Percentiles rank a stretch among this genome's conserved stretches.
phyloP scores from a whole-genome alignment of 257 asterid genomes.

The Craterostigma plantagineum region DNA sequence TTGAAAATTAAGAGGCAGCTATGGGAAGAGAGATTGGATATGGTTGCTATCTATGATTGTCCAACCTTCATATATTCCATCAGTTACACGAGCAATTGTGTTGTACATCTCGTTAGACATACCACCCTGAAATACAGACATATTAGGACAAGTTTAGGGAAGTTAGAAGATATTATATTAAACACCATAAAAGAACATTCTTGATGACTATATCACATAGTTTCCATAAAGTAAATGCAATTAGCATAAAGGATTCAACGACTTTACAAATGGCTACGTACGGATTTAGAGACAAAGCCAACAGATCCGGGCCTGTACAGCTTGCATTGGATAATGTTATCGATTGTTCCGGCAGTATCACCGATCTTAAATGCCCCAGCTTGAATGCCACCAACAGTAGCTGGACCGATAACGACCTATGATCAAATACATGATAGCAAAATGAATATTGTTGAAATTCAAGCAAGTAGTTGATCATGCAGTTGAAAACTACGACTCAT shows the following conservation, averaged over 20 bases:
- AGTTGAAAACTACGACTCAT: background rate
- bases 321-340: conserved; percentile 85
- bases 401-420: conserved; percentile 92
- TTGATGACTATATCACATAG: too few species aligned
- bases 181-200: too few species aligned
- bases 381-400: conserved; percentile 98
- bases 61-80: conserved; percentile 93
- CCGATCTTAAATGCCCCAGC: conserved; percentile 99
- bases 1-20: too few species aligned
- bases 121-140: conserved; percentile 63
- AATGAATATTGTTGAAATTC: too few species aligned
- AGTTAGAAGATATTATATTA: background rate
- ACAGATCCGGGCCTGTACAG: conserved; percentile 96
- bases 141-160: conserved; percentile 8
- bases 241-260: conserved; percentile 1
- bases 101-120: conserved; percentile 95
- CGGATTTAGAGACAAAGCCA: conserved; percentile 98
- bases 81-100: conserved; percentile 91
- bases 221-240: conserved; percentile 1
- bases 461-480: background rate
- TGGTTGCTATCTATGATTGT: background rate
- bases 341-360: conserved; percentile 97
- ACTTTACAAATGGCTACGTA: conserved; percentile 17
- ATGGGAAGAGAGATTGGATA: background rate
- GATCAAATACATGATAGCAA: too few species aligned